Evolutionary conservation across 2,329 filamentous ascomycete genomes (phyloP).

Genomic region (Clarireedia homoeocarpa): DNA sequence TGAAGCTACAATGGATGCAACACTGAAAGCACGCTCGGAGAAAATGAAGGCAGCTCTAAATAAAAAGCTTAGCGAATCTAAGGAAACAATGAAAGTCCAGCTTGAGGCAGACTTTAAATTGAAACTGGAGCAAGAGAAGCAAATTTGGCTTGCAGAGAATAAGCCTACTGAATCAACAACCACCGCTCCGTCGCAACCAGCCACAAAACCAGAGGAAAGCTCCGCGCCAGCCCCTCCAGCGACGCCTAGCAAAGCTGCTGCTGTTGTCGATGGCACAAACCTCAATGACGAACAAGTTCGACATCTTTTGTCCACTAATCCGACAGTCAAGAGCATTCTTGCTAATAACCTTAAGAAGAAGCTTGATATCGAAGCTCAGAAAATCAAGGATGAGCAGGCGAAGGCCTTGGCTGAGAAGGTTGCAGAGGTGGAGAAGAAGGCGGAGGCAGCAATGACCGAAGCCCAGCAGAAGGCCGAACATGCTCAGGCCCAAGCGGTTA

Average conservation of each 20-base stretch:
- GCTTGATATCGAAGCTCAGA: conserved; percentile 50
- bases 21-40: conserved; percentile 57
- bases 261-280: conserved; percentile 6
- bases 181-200: conserved; percentile 32
- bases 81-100: conserved; percentile 45
- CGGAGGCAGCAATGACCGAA: conserved; percentile 31
- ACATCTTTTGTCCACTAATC: conserved; percentile 48
- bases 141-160: conserved; percentile 52
- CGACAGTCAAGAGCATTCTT: conserved; percentile 36
- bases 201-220: conserved; percentile 28
- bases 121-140: conserved; percentile 53
- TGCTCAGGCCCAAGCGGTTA: conserved; percentile 45
- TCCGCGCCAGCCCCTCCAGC: conserved; percentile 7
- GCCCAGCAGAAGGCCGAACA: conserved; percentile 39
- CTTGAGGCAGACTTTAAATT: conserved; percentile 39
- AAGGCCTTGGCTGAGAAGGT: conserved; percentile 42
- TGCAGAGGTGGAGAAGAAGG: conserved; percentile 40
- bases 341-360: conserved; percentile 59
- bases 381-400: conserved; percentile 43
- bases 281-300: conserved; percentile 45
- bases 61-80: conserved; percentile 55
- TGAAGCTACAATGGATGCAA: conserved; percentile 52
- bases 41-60: conserved; percentile 62
- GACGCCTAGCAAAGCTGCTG: conserved; percentile 18
- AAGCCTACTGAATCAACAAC: conserved; percentile 20